Percentiles rank a stretch among this genome's conserved stretches.
Evolutionary conservation across 202 grass and related monocot genomes (phyloP).

Genomic region (Zoysia matrella): DNA sequence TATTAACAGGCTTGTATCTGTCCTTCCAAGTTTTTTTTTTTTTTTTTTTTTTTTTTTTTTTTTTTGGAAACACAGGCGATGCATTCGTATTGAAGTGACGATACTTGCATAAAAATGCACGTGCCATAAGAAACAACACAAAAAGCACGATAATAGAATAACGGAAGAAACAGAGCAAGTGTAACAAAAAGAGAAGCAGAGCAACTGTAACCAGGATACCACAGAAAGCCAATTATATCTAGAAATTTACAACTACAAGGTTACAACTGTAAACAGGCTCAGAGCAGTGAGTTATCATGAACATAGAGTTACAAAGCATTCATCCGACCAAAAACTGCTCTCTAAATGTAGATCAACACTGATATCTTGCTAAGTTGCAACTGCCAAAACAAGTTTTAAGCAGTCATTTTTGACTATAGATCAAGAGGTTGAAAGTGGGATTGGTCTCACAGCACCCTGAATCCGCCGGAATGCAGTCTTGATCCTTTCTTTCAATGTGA

Average conservation of each 20-base stretch:
- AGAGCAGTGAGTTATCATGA: background rate
- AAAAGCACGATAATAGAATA: too few species aligned
- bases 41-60: too few species aligned
- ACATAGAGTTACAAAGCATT: background rate
- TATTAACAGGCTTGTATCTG: too few species aligned
- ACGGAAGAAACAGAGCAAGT: too few species aligned
- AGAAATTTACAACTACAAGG: background rate
- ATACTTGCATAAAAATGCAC: too few species aligned
- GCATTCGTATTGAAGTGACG: too few species aligned
- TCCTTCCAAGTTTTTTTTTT: too few species aligned
- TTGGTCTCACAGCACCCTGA: conserved; percentile 74
- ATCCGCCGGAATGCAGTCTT: conserved; percentile 73
- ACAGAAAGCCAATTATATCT: too few species aligned
- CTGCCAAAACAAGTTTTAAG: background rate
- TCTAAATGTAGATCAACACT: background rate
- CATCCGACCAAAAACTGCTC: background rate
- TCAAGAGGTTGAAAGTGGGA: conserved; percentile 65
- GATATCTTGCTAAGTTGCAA: conserved; percentile 1
- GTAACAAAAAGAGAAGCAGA: too few species aligned
- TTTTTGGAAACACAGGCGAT: too few species aligned
- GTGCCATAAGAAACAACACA: too few species aligned
- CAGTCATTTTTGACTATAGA: background rate
- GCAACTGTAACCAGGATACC: too few species aligned
- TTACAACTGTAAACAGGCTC: background rate
- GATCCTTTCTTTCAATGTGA: conserved; percentile 67